These are phyloP conservation scores for Entomortierella beljakovae DNA, from an alignment of 192 early-diverging fungal genomes.

Conservation along the genomic window DNA sequence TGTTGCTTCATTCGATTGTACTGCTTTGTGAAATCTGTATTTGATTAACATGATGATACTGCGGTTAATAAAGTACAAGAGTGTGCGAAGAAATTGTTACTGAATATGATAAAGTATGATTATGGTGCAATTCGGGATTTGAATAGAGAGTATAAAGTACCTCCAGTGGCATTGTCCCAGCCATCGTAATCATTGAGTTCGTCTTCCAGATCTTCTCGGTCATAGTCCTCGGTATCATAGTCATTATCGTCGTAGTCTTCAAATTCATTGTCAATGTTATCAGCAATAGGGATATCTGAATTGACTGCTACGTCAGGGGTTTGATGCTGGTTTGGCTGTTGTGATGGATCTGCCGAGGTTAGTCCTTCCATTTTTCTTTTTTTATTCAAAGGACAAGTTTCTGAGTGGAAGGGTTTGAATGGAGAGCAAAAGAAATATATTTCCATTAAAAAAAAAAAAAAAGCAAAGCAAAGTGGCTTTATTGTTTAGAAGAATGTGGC, in stretches of 20 bases:
- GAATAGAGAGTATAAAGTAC: constrained; percentile 32
- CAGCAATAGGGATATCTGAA: not conserved
- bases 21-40: constrained; percentile 92
- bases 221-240: constrained; percentile 53
- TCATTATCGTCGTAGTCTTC: constrained; percentile 8
- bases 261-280: not conserved
- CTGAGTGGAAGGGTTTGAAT: not conserved
- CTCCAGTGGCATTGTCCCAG: constrained; percentile 82
- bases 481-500: not conserved
- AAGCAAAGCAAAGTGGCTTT: not conserved
- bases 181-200: constrained; percentile 85
- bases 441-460: not conserved
- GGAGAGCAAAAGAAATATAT: not conserved
- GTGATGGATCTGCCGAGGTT: not conserved
- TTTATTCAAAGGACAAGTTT: too few relatives aligned
- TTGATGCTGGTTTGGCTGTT: not conserved
- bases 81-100: constrained; percentile 1
- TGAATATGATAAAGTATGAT: not conserved
- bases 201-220: constrained; percentile 70
- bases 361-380: too few relatives aligned
- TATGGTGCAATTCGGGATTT: not conserved
- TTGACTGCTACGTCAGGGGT: not conserved
- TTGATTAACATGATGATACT: too few relatives aligned
- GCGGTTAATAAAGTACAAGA: not conserved
- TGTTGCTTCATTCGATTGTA: constrained; percentile 87